A percentile compares a stretch with the other conserved stretches of the same genome.
phyloP scores from a whole-genome alignment of 495 filamentous ascomycete genomes.

The Parathielavia appendiculata region DNA sequence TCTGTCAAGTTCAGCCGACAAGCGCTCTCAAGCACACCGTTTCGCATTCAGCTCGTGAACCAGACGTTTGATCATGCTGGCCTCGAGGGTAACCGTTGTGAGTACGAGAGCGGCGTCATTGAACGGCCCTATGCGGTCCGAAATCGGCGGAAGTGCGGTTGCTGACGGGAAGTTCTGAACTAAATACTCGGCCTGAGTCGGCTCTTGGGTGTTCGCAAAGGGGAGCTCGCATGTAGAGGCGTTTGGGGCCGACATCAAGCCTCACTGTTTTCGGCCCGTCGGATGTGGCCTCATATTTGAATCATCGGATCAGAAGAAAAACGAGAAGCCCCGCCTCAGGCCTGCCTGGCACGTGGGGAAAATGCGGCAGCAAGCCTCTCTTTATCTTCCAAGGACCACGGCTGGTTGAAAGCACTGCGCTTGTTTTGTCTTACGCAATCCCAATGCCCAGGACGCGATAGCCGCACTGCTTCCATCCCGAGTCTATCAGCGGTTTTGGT shows the following conservation, averaged over 20 bases:
- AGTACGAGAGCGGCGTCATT: not conserved
- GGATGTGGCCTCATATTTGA: conserved; percentile 1
- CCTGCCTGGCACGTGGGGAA: conserved; percentile 1
- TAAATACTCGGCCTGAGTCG: too few relatives aligned
- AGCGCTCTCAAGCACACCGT: not conserved
- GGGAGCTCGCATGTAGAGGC: not conserved
- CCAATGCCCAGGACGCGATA: not conserved
- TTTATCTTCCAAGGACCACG: conserved; percentile 7
- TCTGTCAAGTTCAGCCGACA: not conserved
- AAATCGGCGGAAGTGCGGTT: not conserved
- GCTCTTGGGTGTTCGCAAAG: not conserved
- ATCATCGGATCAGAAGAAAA: not conserved
- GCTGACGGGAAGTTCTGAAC: not conserved
- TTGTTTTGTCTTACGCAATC: conserved; percentile 10
- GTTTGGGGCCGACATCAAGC: not conserved
- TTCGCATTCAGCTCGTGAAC: too few relatives aligned
- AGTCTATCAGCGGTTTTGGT: not conserved
- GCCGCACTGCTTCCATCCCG: not conserved
- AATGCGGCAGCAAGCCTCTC: not conserved
- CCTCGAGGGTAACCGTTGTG: not conserved
- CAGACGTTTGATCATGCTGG: not conserved
- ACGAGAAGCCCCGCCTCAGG: conserved; percentile 3
- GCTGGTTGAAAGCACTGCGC: not conserved
- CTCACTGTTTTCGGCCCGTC: conserved; percentile 11
- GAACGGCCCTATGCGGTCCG: not conserved